Conservation (phyloP, 164 flowering plant species). For the Sextonia rubra region DNA sequence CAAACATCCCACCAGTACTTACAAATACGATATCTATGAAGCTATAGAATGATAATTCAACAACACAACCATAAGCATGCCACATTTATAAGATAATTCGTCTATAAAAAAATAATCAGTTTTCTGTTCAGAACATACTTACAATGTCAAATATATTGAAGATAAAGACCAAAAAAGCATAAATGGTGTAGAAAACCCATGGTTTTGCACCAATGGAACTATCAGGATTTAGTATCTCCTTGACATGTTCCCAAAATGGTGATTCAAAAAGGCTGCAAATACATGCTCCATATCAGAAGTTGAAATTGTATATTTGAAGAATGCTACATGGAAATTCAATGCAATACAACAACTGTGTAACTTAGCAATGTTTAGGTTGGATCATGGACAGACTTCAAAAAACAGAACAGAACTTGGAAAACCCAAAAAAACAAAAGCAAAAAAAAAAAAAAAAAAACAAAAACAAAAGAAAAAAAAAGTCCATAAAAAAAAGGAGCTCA, state of each 20-base stretch:
- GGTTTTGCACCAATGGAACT: slow-evolving; percentile 78
- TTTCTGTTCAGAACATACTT: slow-evolving; percentile 35
- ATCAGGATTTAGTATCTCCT: slow-evolving; percentile 79
- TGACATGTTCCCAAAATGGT: slow-evolving; percentile 75
- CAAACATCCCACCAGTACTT: background rate
- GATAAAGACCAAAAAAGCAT: slow-evolving; percentile 82
- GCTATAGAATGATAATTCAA: background rate
- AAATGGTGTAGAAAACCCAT: slow-evolving; percentile 87
- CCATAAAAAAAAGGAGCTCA: too few species aligned
- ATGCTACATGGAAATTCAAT: background rate
- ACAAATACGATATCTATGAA: background rate
- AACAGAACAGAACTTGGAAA: background rate
- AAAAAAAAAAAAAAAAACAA: too few species aligned
- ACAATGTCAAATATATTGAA: slow-evolving; percentile 98
- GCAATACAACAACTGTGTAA: background rate
- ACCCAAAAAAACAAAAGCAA: background rate
- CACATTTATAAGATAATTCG: background rate
- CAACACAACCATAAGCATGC: background rate
- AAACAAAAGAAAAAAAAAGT: too few species aligned
- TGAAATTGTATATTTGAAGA: background rate
- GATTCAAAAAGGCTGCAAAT: slow-evolving; percentile 68
- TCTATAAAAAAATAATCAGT: background rate
- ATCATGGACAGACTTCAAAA: too few species aligned
- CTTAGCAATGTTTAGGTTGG: background rate
- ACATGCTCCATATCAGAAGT: slow-evolving; percentile 17